These are phyloP conservation scores for Ceriops tagal DNA, from an alignment of 345 rosid species.

Conservation along the genomic window DNA sequence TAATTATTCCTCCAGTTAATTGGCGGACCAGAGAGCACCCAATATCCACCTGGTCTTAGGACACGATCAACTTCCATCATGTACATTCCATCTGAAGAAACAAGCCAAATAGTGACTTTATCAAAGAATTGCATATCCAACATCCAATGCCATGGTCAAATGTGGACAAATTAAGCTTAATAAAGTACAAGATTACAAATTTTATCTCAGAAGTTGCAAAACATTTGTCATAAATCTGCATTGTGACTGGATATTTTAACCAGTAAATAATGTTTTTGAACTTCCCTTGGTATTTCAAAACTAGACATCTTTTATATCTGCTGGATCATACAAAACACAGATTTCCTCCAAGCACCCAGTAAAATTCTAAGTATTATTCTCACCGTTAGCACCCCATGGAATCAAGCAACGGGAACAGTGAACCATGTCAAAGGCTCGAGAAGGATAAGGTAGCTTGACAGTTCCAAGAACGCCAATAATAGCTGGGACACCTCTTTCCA, in stretches of 20 bases:
- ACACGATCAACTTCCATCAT: constrained; percentile 39
- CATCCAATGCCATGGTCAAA: not conserved
- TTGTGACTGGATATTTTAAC: not conserved
- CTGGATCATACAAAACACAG: not conserved
- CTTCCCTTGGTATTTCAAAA: not conserved
- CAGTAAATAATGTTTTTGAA: not conserved
- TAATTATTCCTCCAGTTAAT: constrained; percentile 28
- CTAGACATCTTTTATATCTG: not conserved
- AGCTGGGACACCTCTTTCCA: constrained; percentile 40
- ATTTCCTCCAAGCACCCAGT: not conserved
- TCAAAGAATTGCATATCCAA: not conserved
- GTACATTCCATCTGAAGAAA: constrained; percentile 29
- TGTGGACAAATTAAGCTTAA: not conserved
- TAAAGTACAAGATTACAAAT: not conserved
- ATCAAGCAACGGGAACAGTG: constrained; percentile 35
- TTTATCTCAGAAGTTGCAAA: constrained; percentile 1
- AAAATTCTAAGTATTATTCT: constrained; percentile 6
- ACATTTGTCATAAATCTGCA: not conserved
- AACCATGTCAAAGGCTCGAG: constrained; percentile 34
- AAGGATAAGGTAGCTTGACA: constrained; percentile 33
- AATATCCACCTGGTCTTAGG: constrained; percentile 34
- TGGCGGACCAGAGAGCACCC: constrained; percentile 39
- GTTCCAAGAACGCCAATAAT: constrained; percentile 34
- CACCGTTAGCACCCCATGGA: constrained; percentile 34
- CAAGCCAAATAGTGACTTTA: constrained; percentile 4